phyloP scores from a whole-genome alignment of 202 grass and related monocot species.

The Alloteropsis angusta region DNA sequence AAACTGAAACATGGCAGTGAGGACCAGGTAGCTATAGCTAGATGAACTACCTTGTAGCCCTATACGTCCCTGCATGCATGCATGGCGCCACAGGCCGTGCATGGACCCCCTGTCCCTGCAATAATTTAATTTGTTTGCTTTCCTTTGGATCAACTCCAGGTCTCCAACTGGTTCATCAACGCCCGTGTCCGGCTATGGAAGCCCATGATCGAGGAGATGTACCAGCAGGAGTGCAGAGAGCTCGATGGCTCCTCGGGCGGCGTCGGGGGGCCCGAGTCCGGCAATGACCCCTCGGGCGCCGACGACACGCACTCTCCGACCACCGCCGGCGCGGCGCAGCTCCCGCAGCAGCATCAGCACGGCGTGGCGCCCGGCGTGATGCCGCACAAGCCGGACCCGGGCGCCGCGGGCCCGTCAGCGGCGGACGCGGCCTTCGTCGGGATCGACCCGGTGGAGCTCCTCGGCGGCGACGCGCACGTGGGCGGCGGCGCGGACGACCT shows the following conservation, averaged over 20 bases:
- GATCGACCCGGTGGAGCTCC: conserved; percentile 62
- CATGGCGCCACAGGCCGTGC: conserved; percentile 24
- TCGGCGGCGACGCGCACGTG: conserved; percentile 42
- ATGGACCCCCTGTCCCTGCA: conserved; percentile 34
- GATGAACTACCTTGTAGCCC: not conserved
- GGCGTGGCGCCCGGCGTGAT: conserved; percentile 1
- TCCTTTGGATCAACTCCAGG: conserved; percentile 52
- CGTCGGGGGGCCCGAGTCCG: conserved; percentile 30
- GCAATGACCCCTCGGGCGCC: conserved; percentile 35
- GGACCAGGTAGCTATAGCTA: not conserved
- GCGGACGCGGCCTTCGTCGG: conserved; percentile 40
- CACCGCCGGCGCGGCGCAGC: conserved; percentile 29
- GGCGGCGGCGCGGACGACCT: conserved; percentile 39
- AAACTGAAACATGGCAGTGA: conserved; percentile 21
- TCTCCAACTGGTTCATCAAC: conserved; percentile 99
- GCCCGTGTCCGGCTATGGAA: conserved; percentile 97
- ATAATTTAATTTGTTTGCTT: conserved; percentile 45
- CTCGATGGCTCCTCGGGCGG: conserved; percentile 39
- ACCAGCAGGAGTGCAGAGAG: conserved; percentile 76
- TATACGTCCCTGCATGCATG: conserved; percentile 29
- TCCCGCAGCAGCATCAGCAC: conserved; percentile 26
- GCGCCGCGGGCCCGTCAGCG: conserved; percentile 24
- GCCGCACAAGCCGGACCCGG: conserved; percentile 49
- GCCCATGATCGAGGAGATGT: conserved; percentile 99
- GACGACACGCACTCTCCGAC: conserved; percentile 52